These are phyloP conservation scores for Gynochthodes officinalis DNA, from an alignment of 257 asterid genomes.

Conservation along the genomic window DNA sequence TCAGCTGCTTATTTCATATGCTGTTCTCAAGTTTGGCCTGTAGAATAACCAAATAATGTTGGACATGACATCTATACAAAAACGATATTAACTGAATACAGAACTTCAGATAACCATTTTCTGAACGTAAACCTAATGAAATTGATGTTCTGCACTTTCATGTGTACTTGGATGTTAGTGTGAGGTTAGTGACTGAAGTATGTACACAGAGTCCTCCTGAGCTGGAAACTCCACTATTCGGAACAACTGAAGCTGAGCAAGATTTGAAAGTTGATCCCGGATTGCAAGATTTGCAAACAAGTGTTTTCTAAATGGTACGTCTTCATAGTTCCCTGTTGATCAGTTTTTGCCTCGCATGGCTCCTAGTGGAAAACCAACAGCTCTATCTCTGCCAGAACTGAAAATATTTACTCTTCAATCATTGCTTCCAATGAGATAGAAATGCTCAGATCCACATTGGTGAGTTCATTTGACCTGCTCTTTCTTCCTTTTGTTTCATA, in stretches of 20 bases:
- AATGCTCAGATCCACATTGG: conserved; percentile 1
- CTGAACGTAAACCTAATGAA: not conserved
- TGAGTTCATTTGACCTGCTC: conserved; percentile 8
- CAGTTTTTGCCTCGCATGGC: not conserved
- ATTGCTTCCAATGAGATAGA: not conserved
- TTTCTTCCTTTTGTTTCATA: not conserved
- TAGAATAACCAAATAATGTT: too few relatives aligned
- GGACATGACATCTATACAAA: too few relatives aligned
- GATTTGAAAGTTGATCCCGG: conserved; percentile 55
- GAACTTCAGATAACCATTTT: too few relatives aligned
- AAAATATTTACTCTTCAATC: not conserved
- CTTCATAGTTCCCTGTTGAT: not conserved
- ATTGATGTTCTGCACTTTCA: too few relatives aligned
- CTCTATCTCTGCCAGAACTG: not conserved
- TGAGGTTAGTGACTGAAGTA: conserved; percentile 18
- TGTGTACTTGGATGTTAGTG: not conserved
- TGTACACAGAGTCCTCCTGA: conserved; percentile 58
- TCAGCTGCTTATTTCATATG: too few relatives aligned
- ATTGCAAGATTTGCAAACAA: conserved; percentile 73
- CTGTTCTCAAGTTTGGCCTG: too few relatives aligned
- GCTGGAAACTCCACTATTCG: conserved; percentile 55
- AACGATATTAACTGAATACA: too few relatives aligned
- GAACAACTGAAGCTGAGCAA: conserved; percentile 34
- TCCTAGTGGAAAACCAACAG: not conserved
- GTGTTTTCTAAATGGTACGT: conserved; percentile 63